phyloP scores from a whole-genome alignment of 805 yeast species.

The Ogataea ganodermae region DNA sequence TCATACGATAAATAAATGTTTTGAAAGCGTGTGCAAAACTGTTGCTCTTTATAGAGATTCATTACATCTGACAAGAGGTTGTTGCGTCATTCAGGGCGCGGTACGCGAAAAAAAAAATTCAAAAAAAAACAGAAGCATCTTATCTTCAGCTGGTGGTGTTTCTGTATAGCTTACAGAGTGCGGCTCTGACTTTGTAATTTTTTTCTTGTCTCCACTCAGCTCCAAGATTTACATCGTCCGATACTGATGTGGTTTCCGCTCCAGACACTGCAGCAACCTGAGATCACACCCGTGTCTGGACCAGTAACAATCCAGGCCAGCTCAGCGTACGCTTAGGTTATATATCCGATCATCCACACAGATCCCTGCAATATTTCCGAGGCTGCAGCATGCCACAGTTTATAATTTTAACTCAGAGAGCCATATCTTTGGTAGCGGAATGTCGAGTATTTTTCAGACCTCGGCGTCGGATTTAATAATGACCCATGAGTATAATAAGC shows the following conservation, averaged over 20 bases:
- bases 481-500: background rate
- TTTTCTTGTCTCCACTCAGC: background rate
- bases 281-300: background rate
- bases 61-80: background rate
- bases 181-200: background rate
- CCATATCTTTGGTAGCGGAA: background rate
- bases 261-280: too few species aligned
- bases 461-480: background rate
- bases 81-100: constrained; percentile 1
- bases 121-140: too few species aligned
- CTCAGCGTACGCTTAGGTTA: too few species aligned
- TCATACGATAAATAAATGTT: background rate
- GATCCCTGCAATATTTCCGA: background rate
- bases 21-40: background rate
- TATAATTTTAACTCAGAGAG: background rate
- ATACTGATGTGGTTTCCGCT: too few species aligned
- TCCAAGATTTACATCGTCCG: too few species aligned
- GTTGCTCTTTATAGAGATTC: background rate
- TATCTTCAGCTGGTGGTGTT: background rate
- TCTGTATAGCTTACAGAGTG: background rate
- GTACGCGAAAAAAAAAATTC: background rate
- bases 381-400: constrained; percentile 4
- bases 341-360: background rate
- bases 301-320: too few species aligned
- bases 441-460: background rate